Evolutionary conservation across 768 basidiomycete genomes (phyloP).

Genomic region (Agaricus blazei): DNA sequence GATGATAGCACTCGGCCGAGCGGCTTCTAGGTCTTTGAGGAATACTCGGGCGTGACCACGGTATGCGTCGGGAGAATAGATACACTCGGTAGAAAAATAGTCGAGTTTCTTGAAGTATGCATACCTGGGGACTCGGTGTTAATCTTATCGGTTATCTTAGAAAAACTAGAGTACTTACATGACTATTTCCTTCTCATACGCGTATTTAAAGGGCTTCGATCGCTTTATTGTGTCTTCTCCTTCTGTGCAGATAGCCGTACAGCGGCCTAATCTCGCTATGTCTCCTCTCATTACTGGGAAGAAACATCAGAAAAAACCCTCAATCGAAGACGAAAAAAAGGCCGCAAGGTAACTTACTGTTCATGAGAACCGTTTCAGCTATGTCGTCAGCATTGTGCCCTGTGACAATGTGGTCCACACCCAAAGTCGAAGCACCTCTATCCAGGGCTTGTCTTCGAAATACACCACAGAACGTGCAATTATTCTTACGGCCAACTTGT

Average conservation of each 20-base stretch:
- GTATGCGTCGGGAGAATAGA: slow-evolving; percentile 98
- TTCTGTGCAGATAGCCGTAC: slow-evolving; percentile 92
- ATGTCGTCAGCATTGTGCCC: slow-evolving; percentile 99
- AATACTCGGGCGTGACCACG: slow-evolving; percentile 93
- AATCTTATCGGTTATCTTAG: neutral
- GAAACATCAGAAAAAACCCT: neutral
- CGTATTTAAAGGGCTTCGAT: slow-evolving; percentile 99
- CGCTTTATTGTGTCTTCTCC: slow-evolving; percentile 96
- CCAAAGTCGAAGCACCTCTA: slow-evolving; percentile 82
- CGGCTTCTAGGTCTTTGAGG: slow-evolving; percentile 92
- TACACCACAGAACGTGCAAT: slow-evolving; percentile 98
- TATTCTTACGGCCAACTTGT: slow-evolving; percentile 95
- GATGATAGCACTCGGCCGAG: slow-evolving; percentile 91
- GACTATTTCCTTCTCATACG: slow-evolving; percentile 99
- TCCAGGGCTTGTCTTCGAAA: slow-evolving; percentile 96
- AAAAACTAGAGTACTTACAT: slow-evolving; percentile 52
- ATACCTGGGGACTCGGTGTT: slow-evolving; percentile 54
- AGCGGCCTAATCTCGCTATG: slow-evolving; percentile 88
- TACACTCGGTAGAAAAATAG: slow-evolving; percentile 99
- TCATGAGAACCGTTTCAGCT: slow-evolving; percentile 98
- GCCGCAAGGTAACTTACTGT: slow-evolving; percentile 54
- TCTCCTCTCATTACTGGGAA: slow-evolving; percentile 92
- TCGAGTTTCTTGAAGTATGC: slow-evolving; percentile 99
- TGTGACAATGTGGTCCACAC: slow-evolving; percentile 96
- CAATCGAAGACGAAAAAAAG: neutral